Evolutionary conservation across 352 stramenopile species (phyloP).

Genomic region (Pythium aquatile): DNA sequence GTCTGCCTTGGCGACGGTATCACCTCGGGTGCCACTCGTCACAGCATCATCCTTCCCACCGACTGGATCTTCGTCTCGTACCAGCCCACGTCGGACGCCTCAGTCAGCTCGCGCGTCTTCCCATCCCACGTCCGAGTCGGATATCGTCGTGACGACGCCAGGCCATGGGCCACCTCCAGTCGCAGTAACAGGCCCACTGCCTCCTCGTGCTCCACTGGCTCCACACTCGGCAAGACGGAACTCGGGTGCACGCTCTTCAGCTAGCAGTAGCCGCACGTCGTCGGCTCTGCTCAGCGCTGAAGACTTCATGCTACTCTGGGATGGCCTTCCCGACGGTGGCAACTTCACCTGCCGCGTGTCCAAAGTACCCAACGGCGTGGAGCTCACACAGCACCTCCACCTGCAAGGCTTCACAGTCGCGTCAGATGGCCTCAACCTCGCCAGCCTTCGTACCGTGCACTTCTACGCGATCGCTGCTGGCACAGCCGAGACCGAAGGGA

Average conservation of each 20-base stretch:
- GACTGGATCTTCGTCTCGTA: not conserved
- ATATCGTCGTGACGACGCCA: constrained; percentile 33
- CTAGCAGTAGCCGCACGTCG: constrained; percentile 2
- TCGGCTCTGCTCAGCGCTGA: constrained; percentile 15
- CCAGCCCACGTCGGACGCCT: not conserved
- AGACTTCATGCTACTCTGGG: constrained; percentile 55
- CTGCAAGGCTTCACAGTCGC: constrained; percentile 50
- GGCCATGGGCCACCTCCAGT: not conserved
- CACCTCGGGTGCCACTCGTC: not conserved
- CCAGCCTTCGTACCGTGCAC: constrained; percentile 44
- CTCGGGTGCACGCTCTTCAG: not conserved
- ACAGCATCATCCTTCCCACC: constrained; percentile 9
- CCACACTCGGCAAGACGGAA: constrained; percentile 7
- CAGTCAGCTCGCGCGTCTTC: constrained; percentile 17
- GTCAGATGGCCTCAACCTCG: constrained; percentile 42
- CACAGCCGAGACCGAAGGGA: not conserved
- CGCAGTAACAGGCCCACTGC: not conserved
- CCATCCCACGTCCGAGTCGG: constrained; percentile 35
- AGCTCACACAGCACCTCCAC: constrained; percentile 48
- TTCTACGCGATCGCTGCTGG: constrained; percentile 44
- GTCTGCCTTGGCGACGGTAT: constrained; percentile 3
- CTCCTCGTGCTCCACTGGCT: not conserved
- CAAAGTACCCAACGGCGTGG: constrained; percentile 36
- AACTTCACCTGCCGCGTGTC: constrained; percentile 67
- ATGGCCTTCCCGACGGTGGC: constrained; percentile 45